phyloP scores from a whole-genome alignment of 768 basidiomycete species.

The Leccinum imitatum region DNA sequence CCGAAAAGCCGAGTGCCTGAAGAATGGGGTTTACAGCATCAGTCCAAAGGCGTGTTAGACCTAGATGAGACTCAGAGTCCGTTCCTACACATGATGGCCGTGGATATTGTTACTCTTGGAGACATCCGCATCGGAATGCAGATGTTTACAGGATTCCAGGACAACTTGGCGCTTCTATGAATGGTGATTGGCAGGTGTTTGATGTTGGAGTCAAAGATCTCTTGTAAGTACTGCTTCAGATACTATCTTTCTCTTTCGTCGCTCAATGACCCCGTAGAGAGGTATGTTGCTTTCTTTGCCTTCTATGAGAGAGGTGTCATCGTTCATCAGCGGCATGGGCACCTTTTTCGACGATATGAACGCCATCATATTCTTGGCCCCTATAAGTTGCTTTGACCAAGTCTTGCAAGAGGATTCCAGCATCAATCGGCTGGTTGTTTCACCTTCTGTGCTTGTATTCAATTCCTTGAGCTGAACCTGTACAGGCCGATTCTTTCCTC shows the following conservation, averaged over 20 bases:
- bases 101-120: too few species aligned
- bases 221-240: constrained; percentile 44
- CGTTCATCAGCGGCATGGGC: constrained; percentile 59
- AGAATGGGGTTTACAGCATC: too few species aligned
- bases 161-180: constrained; percentile 46
- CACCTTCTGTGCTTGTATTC: not conserved
- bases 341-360: constrained; percentile 73
- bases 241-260: constrained; percentile 2
- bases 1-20: too few species aligned
- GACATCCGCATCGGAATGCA: not conserved
- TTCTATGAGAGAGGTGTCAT: not conserved
- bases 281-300: constrained; percentile 40
- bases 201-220: constrained; percentile 73
- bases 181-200: constrained; percentile 73
- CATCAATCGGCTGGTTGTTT: constrained; percentile 62
- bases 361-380: constrained; percentile 75
- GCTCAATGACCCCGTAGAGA: constrained; percentile 38
- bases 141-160: constrained; percentile 29
- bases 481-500: constrained; percentile 61
- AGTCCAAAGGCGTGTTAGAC: too few species aligned
- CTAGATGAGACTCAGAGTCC: too few species aligned
- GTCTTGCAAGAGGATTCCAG: constrained; percentile 59
- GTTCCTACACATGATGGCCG: too few species aligned
- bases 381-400: constrained; percentile 73
- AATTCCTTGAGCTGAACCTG: constrained; percentile 12